Percentiles rank a stretch among this genome's conserved stretches.
Evolutionary conservation across 1,284 basidiomycete species (phyloP).

Genomic region (Salmacisia buchloeana): DNA sequence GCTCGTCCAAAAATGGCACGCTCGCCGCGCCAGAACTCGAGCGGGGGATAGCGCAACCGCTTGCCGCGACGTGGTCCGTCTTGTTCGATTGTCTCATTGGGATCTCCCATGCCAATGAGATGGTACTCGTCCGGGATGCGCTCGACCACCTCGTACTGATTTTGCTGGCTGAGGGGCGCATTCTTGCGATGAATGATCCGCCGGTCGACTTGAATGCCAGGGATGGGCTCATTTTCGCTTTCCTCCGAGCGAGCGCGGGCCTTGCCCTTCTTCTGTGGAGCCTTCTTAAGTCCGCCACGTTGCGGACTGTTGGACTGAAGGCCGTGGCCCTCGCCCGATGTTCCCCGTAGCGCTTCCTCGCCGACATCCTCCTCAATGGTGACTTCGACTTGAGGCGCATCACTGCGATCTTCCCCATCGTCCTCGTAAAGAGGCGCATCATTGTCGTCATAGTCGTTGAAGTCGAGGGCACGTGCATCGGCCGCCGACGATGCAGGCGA

Average conservation of each 20-base stretch:
- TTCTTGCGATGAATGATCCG: neutral
- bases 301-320: slow-evolving; percentile 8
- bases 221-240: slow-evolving; percentile 16
- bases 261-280: neutral
- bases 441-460: slow-evolving; percentile 8
- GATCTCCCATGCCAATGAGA: slow-evolving; percentile 10
- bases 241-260: slow-evolving; percentile 12
- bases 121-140: slow-evolving; percentile 15
- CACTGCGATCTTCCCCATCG: slow-evolving; percentile 14
- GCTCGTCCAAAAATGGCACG: slow-evolving; percentile 65
- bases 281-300: neutral
- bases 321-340: neutral
- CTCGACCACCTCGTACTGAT: slow-evolving; percentile 7
- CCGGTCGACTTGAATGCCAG: neutral
- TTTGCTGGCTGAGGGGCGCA: neutral
- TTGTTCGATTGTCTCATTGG: slow-evolving; percentile 45
- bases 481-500: neutral
- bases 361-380: slow-evolving; percentile 10
- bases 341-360: neutral
- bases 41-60: slow-evolving; percentile 67
- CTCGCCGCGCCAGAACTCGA: slow-evolving; percentile 92
- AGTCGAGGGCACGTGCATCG: slow-evolving; percentile 3
- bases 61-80: slow-evolving; percentile 67
- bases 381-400: slow-evolving; percentile 10
- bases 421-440: neutral